Evolutionary conservation across 176 grass and related monocot genomes (phyloP).

Genomic region (Areca catechu): DNA sequence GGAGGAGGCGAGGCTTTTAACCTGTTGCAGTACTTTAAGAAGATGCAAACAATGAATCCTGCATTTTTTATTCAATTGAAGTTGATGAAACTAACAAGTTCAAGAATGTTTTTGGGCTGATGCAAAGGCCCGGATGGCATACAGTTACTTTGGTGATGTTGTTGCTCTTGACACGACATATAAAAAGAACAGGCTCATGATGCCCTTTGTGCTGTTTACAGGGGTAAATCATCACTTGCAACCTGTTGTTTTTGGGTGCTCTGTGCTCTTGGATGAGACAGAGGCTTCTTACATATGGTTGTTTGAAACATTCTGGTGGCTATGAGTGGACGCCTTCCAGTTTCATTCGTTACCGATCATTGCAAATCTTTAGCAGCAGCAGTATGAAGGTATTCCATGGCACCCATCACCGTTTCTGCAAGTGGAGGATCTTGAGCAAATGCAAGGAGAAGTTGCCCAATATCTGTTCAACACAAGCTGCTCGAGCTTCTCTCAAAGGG

Average conservation of each 20-base stretch:
- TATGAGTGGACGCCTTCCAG: slow-evolving; percentile 51
- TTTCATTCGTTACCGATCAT: slow-evolving; percentile 68
- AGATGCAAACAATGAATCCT: slow-evolving; percentile 54
- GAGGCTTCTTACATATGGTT: slow-evolving; percentile 79
- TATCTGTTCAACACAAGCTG: slow-evolving; percentile 37
- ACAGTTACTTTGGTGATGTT: slow-evolving; percentile 71
- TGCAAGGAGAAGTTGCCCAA: slow-evolving; percentile 69
- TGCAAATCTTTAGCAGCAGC: slow-evolving; percentile 61
- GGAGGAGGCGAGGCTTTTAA: slow-evolving; percentile 48
- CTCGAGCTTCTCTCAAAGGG: slow-evolving; percentile 36
- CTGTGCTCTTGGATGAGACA: slow-evolving; percentile 70
- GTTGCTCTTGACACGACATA: slow-evolving; percentile 74
- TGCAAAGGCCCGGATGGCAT: slow-evolving; percentile 49
- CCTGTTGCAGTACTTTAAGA: slow-evolving; percentile 70
- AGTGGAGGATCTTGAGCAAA: slow-evolving; percentile 72
- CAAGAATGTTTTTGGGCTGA: slow-evolving; percentile 83
- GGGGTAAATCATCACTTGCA: slow-evolving; percentile 92
- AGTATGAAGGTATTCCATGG: slow-evolving; percentile 56
- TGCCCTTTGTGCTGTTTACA: slow-evolving; percentile 74
- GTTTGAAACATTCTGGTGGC: slow-evolving; percentile 70
- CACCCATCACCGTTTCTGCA: slow-evolving; percentile 69
- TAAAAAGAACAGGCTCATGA: slow-evolving; percentile 84
- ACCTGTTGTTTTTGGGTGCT: slow-evolving; percentile 63
- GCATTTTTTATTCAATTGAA: slow-evolving; percentile 71
- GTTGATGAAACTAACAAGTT: slow-evolving; percentile 56